Evolutionary conservation across 371 early-diverging fungal genomes (phyloP).

Genomic region (Rhizopus arrhizus): DNA sequence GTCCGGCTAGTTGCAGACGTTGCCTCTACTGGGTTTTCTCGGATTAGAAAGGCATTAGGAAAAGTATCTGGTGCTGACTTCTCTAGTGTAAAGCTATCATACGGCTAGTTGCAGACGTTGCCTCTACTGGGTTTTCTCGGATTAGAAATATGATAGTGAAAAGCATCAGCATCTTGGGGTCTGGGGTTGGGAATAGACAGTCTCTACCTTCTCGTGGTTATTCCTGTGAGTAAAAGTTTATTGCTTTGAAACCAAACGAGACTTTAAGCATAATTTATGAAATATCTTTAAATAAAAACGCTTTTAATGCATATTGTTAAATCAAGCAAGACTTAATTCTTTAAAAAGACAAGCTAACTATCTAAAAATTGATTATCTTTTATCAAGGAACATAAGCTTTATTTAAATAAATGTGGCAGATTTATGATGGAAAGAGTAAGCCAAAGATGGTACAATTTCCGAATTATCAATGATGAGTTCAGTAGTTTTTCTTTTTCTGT

Average conservation of each 20-base stretch:
- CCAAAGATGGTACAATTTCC: too few species aligned
- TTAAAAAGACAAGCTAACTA: too few species aligned
- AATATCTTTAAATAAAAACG: too few species aligned
- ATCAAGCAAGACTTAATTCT: too few species aligned
- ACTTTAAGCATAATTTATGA: not conserved
- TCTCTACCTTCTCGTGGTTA: conserved; percentile 22
- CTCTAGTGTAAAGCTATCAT: conserved; percentile 3
- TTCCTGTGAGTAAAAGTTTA: conserved; percentile 13
- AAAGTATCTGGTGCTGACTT: conserved; percentile 1
- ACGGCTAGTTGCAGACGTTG: conserved; percentile 11
- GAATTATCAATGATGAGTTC: not conserved
- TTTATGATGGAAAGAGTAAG: too few species aligned
- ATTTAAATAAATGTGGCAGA: too few species aligned
- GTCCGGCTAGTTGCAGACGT: conserved; percentile 11
- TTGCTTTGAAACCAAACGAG: conserved; percentile 14
- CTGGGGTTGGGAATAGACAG: conserved; percentile 18
- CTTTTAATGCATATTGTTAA: too few species aligned
- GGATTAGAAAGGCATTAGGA: conserved; percentile 6
- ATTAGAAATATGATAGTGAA: conserved; percentile 10
- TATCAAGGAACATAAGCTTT: too few species aligned
- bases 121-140: conserved; percentile 14
- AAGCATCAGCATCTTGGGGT: conserved; percentile 2
- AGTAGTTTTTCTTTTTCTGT: not conserved
- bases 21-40: conserved; percentile 12
- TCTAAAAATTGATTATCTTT: too few species aligned